These are phyloP conservation scores for Teratosphaeriaceae sp. DNA, from an alignment of 2,329 filamentous ascomycete genomes.

Conservation along the genomic window DNA sequence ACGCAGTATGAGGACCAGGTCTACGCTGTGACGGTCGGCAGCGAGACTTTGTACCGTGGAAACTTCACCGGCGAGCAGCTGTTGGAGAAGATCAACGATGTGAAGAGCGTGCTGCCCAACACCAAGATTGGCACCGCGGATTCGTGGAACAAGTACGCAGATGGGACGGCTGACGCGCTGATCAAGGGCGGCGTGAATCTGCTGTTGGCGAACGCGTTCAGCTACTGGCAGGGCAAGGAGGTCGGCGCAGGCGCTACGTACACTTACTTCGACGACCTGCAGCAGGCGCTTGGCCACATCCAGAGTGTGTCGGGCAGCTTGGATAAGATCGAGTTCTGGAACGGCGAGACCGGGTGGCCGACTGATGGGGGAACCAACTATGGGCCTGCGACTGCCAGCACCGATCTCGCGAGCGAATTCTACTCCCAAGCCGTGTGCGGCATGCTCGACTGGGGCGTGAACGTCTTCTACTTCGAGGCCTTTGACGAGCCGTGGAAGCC, in stretches of 20 bases:
- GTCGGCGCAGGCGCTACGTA: conserved; percentile 47
- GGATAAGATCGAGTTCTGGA: conserved; percentile 57
- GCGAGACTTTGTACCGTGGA: conserved; percentile 62
- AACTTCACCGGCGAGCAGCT: conserved; percentile 58
- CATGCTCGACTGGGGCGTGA: conserved; percentile 58
- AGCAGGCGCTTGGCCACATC: conserved; percentile 57
- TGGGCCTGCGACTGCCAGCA: conserved; percentile 53
- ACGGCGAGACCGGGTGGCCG: conserved; percentile 64
- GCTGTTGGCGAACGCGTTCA: conserved; percentile 61
- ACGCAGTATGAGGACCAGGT: conserved; percentile 51
- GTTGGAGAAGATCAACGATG: conserved; percentile 54
- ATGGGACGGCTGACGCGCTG: conserved; percentile 60
- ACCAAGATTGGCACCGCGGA: conserved; percentile 61
- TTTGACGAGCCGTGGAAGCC: conserved; percentile 69
- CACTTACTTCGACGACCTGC: conserved; percentile 62
- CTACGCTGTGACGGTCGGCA: conserved; percentile 64
- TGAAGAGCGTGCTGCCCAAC: conserved; percentile 47
- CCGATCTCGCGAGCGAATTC: conserved; percentile 53
- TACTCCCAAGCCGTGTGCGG: conserved; percentile 58
- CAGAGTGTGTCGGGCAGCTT: conserved; percentile 50
- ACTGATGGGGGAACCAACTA: conserved; percentile 57
- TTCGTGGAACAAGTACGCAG: conserved; percentile 65
- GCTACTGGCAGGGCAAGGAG: conserved; percentile 64
- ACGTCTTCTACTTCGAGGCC: conserved; percentile 68
- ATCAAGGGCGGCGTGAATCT: conserved; percentile 55